Base-by-base conservation (phyloP, 2,329 filamentous ascomycete genomes). In the Penicillium sp. region DNA sequence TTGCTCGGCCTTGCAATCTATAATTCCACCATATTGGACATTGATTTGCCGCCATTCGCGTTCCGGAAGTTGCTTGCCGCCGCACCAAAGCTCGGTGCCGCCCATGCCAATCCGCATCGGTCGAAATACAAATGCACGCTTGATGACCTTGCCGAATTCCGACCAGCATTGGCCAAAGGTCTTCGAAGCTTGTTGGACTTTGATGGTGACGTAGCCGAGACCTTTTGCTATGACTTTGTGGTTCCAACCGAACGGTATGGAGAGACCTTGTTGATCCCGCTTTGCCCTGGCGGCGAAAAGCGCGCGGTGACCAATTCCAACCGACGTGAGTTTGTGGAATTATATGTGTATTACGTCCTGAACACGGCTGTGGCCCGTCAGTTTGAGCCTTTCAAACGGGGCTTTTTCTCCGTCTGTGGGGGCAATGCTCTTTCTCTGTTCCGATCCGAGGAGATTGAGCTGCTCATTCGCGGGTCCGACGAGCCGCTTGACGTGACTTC, bases 301-400 rank as follows among this genome's bases (percentile, higher is more conserved):
- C 81, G 81, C 48, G 74, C 85, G 4, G 90, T 96, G 39, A 95
- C 87, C n/a, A 93, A 88, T 59, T 68, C 77, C 12, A 96, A 95
- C 59, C 80, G 88, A 27, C 81, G 82, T 54, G 90, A 95, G 60
- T 96, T 91, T 60, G 89, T 95, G 45, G 85, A 91, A 57, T 74
- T 89, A 2, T 95, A 95, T 63, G 80, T 95, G 8, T 81, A 83
- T 35, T 86, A 91, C 64, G 67, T 91, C 8, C 80, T 96, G 9
- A 89, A 95, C 59, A 83, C 78, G 5, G 80, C 87, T 1, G 86
- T 95, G 1, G 74, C 80, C 35, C 80, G 88, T 36, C 90, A 95
- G 62, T 96, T 94, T 55, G 89, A 95, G 64, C 90, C 90, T 0
- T 96, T 96, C 76, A 93, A 93, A 65, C 82, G 90, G 46, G 90